Base-by-base conservation (phyloP, 352 stramenopile species). In the Globisporangium paroecandrum region DNA sequence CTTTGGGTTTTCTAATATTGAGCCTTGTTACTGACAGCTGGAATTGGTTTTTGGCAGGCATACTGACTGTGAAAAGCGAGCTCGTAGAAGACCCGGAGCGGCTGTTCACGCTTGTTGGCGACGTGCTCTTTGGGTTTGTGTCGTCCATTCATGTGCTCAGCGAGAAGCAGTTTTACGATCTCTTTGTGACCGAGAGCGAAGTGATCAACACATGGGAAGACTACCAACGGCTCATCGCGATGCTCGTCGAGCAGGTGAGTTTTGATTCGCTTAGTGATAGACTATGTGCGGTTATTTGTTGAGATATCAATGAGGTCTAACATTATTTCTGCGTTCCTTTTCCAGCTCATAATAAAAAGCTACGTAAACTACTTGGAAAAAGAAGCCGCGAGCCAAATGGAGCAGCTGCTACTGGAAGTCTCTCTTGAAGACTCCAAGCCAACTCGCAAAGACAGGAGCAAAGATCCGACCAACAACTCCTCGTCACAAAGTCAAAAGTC, bases 21-120 rank as follows among this genome's bases (percentile, higher is more conserved):
- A 41, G 20, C 13, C 8, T 36, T 27, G 15, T 43, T 38, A 43
- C 27, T 73, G 24, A 66, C 62, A 43, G 36, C 36, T 43, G 12
- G 36, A 57, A 27, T 55, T n/a, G 4, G 4, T 55, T 3, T 9
- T 27, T 62, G 36, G 38, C 22, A 87, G 82, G 82, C 41, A 93
- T 95, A 69, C 61, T 95, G 59, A 95, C 87, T 4, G 83, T 95
- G 59, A 95, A 95, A 74, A 93, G 76, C 34, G 87, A 95, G 69
- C 73, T 95, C n/a, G 76, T 89, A 4, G 83, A 95, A 55, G 77
- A 87, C 5, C 78, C 78, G 3, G 71, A 81, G 54, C 73, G 79
- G n/a, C 66, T 95, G 2, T 91, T 93, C 68, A 72, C 74, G 32
- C 69, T 95, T 12, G 81, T 91, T 20, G 76, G 74, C 54, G 73